These are phyloP conservation scores for Tranzscheliella williamsii DNA, from an alignment of 1,284 basidiomycete species.

Conservation along the genomic window DNA sequence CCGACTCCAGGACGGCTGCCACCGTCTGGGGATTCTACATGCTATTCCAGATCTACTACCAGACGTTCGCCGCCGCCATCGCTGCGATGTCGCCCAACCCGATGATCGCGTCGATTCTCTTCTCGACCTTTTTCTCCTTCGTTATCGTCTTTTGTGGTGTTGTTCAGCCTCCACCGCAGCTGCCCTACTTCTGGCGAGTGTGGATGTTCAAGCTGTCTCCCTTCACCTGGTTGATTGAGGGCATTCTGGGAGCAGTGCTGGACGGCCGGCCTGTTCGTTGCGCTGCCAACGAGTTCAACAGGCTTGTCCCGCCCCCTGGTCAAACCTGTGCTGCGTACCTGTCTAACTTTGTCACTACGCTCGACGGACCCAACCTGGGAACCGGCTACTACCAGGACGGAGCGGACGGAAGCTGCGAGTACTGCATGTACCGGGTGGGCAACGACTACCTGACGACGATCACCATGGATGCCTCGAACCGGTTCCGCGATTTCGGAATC, in stretches of 20 bases:
- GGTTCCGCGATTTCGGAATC: constrained; percentile 61
- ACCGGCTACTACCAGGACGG: constrained; percentile 38
- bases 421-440: constrained; percentile 67
- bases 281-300: constrained; percentile 60
- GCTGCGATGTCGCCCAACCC: constrained; percentile 71
- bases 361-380: constrained; percentile 19
- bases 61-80: constrained; percentile 69
- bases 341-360: constrained; percentile 49
- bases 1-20: constrained; percentile 22
- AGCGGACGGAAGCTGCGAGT: constrained; percentile 60
- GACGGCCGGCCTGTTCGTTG: constrained; percentile 62
- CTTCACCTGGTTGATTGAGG: constrained; percentile 67
- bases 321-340: constrained; percentile 63
- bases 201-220: constrained; percentile 69
- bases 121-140: constrained; percentile 70
- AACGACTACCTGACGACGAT: constrained; percentile 63
- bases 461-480: constrained; percentile 13
- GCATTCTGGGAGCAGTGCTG: constrained; percentile 61
- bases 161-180: constrained; percentile 48
- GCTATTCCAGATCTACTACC: constrained; percentile 64
- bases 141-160: constrained; percentile 69
- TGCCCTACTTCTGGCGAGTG: constrained; percentile 44
- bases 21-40: constrained; percentile 44
- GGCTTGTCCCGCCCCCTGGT: constrained; percentile 61
- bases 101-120: constrained; percentile 71